A percentile compares a stretch with the other conserved stretches of the same genome.
phyloP scores from a whole-genome alignment of 352 stramenopile species.

The Phytopythium oedochilum region DNA sequence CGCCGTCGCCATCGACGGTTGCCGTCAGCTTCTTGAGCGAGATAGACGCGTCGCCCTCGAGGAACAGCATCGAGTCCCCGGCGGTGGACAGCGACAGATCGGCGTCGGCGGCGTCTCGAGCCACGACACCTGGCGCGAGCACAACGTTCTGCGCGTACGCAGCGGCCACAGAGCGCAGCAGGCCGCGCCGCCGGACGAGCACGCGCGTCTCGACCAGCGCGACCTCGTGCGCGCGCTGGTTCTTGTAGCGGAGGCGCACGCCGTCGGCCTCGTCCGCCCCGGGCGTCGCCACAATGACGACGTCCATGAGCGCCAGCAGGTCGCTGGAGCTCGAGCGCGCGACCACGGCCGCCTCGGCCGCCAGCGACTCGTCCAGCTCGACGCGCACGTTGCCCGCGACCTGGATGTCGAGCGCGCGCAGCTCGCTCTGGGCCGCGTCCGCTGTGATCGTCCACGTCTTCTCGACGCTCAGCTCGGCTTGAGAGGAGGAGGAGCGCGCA shows the following conservation, averaged over 20 bases:
- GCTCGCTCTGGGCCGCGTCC: background rate
- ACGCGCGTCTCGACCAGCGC: background rate
- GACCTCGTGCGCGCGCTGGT: background rate
- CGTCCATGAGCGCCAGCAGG: slow-evolving; percentile 1
- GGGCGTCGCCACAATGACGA: background rate
- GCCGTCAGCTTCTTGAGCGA: background rate
- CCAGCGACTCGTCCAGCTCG: slow-evolving; percentile 3
- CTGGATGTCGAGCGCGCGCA: slow-evolving; percentile 1
- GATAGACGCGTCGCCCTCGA: background rate
- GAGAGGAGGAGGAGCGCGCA: background rate
- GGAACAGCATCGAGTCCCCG: background rate
- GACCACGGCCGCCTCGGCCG: background rate
- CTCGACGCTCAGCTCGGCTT: background rate
- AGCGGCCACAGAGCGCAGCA: background rate
- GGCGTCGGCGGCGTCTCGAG: background rate
- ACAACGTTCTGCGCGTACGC: slow-evolving; percentile 3
- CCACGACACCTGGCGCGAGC: background rate
- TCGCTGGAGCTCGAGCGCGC: slow-evolving; percentile 1
- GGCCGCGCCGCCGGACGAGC: background rate
- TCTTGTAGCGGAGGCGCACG: slow-evolving; percentile 2
- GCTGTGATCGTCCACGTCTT: background rate
- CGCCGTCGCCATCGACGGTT: background rate
- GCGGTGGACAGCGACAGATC: background rate
- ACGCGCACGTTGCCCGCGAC: slow-evolving; percentile 2
- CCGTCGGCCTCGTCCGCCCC: too few relatives aligned